phyloP scores from a whole-genome alignment of 495 filamentous ascomycete genomes.

The Trichoderma gamsii region DNA sequence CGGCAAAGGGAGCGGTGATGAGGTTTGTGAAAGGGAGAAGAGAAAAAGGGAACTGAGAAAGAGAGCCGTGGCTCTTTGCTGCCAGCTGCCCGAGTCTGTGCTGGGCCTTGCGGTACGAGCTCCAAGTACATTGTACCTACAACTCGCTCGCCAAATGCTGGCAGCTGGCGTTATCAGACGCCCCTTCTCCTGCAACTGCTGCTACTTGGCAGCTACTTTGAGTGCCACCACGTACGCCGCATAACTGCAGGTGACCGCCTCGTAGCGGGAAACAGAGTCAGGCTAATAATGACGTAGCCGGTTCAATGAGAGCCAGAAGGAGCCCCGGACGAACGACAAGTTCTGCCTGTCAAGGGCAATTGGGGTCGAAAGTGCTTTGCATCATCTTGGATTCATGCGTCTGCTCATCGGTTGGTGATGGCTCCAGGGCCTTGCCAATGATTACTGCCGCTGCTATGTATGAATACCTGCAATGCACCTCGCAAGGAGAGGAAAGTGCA shows the following conservation, averaged over 20 bases:
- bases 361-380: too few species aligned
- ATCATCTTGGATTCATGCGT: too few species aligned
- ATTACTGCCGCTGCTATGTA: too few species aligned
- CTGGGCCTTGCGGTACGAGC: background rate
- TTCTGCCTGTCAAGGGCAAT: too few species aligned
- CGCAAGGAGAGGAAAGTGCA: too few species aligned
- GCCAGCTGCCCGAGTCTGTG: background rate
- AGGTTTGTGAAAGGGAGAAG: background rate
- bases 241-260: background rate
- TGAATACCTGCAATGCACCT: too few species aligned
- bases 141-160: background rate
- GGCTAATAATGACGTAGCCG: conserved; percentile 8
- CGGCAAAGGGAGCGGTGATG: background rate
- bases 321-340: background rate
- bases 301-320: background rate
- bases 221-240: background rate
- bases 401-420: too few species aligned
- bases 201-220: background rate
- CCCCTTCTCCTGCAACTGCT: background rate
- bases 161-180: background rate
- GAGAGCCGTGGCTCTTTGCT: background rate
- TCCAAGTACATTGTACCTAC: background rate
- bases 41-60: background rate
- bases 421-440: too few species aligned
- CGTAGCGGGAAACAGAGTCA: background rate